These are phyloP conservation scores for Phytophthora agathidicida DNA, from an alignment of 352 stramenopile species.

Conservation along the genomic window DNA sequence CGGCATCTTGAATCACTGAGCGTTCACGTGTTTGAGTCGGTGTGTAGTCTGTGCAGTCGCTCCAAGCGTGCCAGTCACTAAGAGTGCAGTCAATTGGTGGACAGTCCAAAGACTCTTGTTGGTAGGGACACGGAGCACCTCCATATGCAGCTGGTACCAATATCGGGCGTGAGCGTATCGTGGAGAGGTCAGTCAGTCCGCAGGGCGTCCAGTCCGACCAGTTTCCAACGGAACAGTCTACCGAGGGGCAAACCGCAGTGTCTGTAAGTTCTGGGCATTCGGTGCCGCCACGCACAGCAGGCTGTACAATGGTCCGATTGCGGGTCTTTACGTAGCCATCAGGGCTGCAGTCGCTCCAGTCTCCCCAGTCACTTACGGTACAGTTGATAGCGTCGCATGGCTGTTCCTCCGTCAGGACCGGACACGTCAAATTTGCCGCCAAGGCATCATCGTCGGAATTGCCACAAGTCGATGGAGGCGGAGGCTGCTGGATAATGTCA, in stretches of 20 bases:
- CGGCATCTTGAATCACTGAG: constrained; percentile 33
- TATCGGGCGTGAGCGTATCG: constrained; percentile 34
- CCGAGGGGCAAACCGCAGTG: constrained; percentile 36
- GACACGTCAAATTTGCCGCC: constrained; percentile 32
- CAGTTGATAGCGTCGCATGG: constrained; percentile 59
- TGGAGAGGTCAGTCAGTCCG: constrained; percentile 28
- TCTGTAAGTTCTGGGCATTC: constrained; percentile 49
- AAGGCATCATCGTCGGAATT: constrained; percentile 23
- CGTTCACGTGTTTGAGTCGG: constrained; percentile 48
- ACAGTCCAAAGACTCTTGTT: constrained; percentile 37
- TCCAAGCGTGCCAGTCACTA: constrained; percentile 52
- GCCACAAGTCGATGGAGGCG: constrained; percentile 35
- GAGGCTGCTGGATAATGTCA: constrained; percentile 40
- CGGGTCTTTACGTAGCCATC: constrained; percentile 48
- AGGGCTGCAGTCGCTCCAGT: constrained; percentile 51
- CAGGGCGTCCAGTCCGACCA: constrained; percentile 50
- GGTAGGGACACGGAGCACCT: constrained; percentile 39
- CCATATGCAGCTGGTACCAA: constrained; percentile 25
- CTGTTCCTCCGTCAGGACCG: constrained; percentile 44
- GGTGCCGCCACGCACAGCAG: constrained; percentile 40
- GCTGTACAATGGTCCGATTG: constrained; percentile 42
- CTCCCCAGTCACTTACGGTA: constrained; percentile 50
- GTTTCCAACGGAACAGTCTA: constrained; percentile 44
- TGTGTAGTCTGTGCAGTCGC: constrained; percentile 47
- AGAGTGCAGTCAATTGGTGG: constrained; percentile 52